Conservation (phyloP, 331 rosid genomes). For the Telfairia occidentalis region DNA sequence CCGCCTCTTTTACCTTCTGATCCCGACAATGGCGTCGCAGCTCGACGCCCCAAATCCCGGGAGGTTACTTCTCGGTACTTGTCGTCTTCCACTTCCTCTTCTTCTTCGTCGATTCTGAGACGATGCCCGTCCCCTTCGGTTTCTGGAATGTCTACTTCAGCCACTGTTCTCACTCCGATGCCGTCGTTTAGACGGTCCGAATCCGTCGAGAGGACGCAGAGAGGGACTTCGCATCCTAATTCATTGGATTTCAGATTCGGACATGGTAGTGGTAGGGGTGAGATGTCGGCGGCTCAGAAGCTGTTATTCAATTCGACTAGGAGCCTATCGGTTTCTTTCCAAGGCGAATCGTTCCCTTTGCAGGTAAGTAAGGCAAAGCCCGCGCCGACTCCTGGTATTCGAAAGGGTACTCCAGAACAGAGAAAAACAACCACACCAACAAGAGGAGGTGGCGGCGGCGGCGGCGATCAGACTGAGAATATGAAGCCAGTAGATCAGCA, state of each 20-base stretch:
- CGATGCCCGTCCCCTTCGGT: conserved; percentile 58
- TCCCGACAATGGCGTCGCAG: conserved; percentile 54
- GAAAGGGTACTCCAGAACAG: conserved; percentile 74
- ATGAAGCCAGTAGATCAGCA: conserved; percentile 57
- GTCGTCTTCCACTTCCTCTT: conserved; percentile 48
- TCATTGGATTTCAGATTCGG: conserved; percentile 27
- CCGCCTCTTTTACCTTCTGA: conserved; percentile 77
- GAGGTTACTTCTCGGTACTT: conserved; percentile 72
- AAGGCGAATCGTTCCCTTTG: conserved; percentile 77
- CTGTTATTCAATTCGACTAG: conserved; percentile 66
- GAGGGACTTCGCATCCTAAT: conserved; percentile 44
- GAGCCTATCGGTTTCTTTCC: conserved; percentile 85
- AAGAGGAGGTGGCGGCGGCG: conserved; percentile 22
- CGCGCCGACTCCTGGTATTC: conserved; percentile 32
- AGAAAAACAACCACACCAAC: conserved; percentile 44
- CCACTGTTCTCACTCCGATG: conserved; percentile 21
- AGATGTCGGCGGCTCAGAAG: conserved; percentile 57
- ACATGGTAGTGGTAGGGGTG: conserved; percentile 19
- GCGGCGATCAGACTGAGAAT: conserved; percentile 36
- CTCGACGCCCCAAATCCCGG: conserved; percentile 50
- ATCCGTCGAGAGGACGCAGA: conserved; percentile 44
- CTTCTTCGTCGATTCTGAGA: conserved; percentile 26
- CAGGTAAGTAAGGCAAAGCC: conserved; percentile 68
- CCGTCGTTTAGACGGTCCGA: conserved; percentile 40
- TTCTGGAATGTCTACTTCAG: conserved; percentile 31